These are phyloP conservation scores for Stylonectria norvegica DNA, from an alignment of 2,329 filamentous ascomycete genomes.

Conservation along the genomic window DNA sequence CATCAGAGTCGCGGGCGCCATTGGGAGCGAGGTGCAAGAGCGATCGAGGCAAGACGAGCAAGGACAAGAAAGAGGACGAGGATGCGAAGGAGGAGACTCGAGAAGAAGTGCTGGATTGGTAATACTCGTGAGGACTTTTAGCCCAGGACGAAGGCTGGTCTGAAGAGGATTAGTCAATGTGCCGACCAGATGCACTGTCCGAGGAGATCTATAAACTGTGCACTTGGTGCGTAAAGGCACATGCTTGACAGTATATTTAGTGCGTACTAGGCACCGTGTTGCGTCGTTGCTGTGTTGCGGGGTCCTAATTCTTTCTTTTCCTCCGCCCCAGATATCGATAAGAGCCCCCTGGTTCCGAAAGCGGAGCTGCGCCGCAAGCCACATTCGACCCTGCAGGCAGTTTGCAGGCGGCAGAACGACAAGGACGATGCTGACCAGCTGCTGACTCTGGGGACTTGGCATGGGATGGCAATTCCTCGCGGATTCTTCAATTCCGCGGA, in stretches of 20 bases:
- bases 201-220: slow-evolving; percentile 17
- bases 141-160: slow-evolving; percentile 17
- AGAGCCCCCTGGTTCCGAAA: slow-evolving; percentile 25
- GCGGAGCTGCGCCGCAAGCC: slow-evolving; percentile 26
- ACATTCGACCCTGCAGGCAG: slow-evolving; percentile 16
- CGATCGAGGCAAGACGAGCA: background rate
- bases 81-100: slow-evolving; percentile 1
- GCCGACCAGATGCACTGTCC: slow-evolving; percentile 12
- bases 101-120: slow-evolving; percentile 17
- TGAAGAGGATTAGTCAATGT: slow-evolving; percentile 28
- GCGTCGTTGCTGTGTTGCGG: slow-evolving; percentile 25
- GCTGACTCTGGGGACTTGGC: slow-evolving; percentile 15
- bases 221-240: background rate
- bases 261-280: slow-evolving; percentile 15
- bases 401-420: slow-evolving; percentile 1
- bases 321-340: slow-evolving; percentile 22
- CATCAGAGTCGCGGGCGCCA: slow-evolving; percentile 52
- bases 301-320: slow-evolving; percentile 26
- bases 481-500: slow-evolving; percentile 8
- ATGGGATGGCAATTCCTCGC: background rate
- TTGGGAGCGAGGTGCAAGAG: slow-evolving; percentile 24
- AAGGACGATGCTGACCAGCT: slow-evolving; percentile 13
- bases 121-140: slow-evolving; percentile 23
- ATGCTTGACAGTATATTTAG: slow-evolving; percentile 14
- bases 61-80: background rate